Percentiles rank a stretch among this genome's conserved stretches.
phyloP scores from a whole-genome alignment of 306 rosid genomes.

The Vicia villosa region DNA sequence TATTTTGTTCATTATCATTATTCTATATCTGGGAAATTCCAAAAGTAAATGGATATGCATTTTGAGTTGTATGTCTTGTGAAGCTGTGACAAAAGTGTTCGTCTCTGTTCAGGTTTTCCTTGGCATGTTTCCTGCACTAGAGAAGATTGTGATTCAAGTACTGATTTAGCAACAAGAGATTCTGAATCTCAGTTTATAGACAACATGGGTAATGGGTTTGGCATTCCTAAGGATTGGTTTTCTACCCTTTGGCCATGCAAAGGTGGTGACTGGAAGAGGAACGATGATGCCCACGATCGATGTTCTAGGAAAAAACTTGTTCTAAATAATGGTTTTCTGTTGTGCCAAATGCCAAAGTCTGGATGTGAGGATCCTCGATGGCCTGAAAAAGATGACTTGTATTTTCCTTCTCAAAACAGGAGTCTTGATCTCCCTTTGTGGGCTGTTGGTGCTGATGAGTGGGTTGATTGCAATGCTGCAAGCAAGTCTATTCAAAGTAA shows the following conservation, averaged over 20 bases:
- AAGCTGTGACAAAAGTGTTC: constrained; percentile 15
- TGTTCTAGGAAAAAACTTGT: constrained; percentile 78
- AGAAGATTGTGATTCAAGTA: constrained; percentile 49
- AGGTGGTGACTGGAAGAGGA: constrained; percentile 99
- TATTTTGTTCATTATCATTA: constrained; percentile 23
- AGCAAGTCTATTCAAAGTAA: constrained; percentile 61
- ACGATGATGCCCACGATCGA: constrained; percentile 80
- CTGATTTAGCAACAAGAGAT: constrained; percentile 48
- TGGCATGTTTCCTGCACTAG: constrained; percentile 44
- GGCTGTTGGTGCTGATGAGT: constrained; percentile 87
- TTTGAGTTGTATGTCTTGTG: constrained; percentile 21
- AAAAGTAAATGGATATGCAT: constrained; percentile 23
- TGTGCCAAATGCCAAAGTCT: constrained; percentile 86
- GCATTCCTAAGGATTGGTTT: constrained; percentile 71
- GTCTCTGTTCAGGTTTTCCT: constrained; percentile 58
- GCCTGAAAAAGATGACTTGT: constrained; percentile 84
- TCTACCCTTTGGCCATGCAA: constrained; percentile 91
- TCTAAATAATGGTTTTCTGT: constrained; percentile 77
- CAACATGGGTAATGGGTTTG: constrained; percentile 57
- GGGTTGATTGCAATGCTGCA: constrained; percentile 51
- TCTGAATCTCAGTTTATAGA: constrained; percentile 58
- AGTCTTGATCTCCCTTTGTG: constrained; percentile 90
- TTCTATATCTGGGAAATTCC: constrained; percentile 8
- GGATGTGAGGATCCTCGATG: constrained; percentile 96
- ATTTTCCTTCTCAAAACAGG: constrained; percentile 76